Base-by-base conservation (phyloP, 2,329 filamentous ascomycete genomes). In the Leptographium procerum region DNA sequence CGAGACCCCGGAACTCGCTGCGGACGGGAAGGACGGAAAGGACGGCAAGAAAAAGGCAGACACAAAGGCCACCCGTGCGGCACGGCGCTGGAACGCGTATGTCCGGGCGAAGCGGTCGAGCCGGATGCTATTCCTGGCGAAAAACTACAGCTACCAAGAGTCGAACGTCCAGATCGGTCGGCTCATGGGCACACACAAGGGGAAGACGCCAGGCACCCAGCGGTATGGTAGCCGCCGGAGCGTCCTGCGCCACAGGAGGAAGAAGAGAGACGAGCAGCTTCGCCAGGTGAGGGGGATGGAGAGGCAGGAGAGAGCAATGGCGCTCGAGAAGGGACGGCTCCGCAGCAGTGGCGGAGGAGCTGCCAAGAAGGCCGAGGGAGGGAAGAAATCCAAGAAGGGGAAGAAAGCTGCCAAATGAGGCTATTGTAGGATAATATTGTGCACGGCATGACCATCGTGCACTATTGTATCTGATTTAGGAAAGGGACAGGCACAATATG, bases 91-190 rank as follows among this genome's bases (percentile, higher is more conserved):
- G 63, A 64, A 64, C 34, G 60, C 60, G 1, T 64, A 64, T 33
- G 50, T 65, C 1, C 62, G 61, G 33, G 57, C 60, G 9, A 64
- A 64, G 57, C 61, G 63, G 11, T 45, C 59, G 22, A 64, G 60
- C 48, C 62, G 58, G 24, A 57, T 63, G 57, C 47, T 64, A 31
- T 61, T 65, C 55, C 57, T 64, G n/a, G 22, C 33, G 48, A 62
- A 63, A 56, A 61, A 82, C 67, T 84, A 84, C 72, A 76, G 76
- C 64, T 84, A 84, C 69, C 74, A 77, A 56, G 81, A 84, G 71
- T 78, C 80, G 66, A 83, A 81, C 71, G 82, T 79, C 75, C 73
- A 77, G 29, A 79, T 84, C 53, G 81, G 81, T 14, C 75, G 76
- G 11, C 71, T 84, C 53, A 75, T 78, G 29, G 70, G 73, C 56